phyloP scores from a whole-genome alignment of 176 grass and related monocot species.

The Zea mays region DNA sequence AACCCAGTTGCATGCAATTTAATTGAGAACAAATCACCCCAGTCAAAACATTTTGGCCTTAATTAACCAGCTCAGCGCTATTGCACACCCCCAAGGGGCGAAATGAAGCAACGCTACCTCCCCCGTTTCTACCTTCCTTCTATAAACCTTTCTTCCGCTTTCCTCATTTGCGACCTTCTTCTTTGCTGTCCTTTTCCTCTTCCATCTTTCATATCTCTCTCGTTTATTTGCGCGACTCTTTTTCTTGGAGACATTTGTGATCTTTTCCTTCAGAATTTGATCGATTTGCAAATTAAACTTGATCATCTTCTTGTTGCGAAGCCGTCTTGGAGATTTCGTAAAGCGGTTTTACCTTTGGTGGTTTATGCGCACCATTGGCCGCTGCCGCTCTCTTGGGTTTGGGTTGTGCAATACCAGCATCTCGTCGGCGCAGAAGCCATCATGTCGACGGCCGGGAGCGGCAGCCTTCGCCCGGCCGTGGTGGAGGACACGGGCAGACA shows the following conservation, averaged over 20 bases:
- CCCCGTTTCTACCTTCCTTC: background rate
- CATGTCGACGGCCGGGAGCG: constrained; percentile 27
- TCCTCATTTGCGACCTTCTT: background rate
- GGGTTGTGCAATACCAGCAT: constrained; percentile 3
- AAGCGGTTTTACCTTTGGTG: background rate
- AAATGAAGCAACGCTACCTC: background rate
- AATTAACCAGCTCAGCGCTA: background rate
- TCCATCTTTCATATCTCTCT: background rate
- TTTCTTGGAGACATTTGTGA: background rate
- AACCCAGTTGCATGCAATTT: too few relatives aligned
- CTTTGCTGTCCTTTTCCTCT: background rate
- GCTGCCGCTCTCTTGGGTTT: background rate
- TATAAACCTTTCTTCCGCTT: constrained; percentile 27
- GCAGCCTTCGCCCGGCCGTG: background rate
- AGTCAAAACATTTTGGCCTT: background rate
- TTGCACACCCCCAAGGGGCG: background rate
- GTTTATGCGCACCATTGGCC: constrained; percentile 40
- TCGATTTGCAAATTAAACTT: background rate
- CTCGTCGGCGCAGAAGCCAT: constrained; percentile 19
- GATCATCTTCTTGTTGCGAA: background rate
- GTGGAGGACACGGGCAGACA: constrained; percentile 1
- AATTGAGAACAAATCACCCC: too few relatives aligned
- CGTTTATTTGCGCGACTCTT: background rate
- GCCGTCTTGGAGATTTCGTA: background rate
- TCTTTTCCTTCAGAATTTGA: background rate